Percentiles rank a stretch among this genome's conserved stretches.
Evolutionary conservation across 257 asterid species (phyloP).

Genomic region (Nicotiana undulata): DNA sequence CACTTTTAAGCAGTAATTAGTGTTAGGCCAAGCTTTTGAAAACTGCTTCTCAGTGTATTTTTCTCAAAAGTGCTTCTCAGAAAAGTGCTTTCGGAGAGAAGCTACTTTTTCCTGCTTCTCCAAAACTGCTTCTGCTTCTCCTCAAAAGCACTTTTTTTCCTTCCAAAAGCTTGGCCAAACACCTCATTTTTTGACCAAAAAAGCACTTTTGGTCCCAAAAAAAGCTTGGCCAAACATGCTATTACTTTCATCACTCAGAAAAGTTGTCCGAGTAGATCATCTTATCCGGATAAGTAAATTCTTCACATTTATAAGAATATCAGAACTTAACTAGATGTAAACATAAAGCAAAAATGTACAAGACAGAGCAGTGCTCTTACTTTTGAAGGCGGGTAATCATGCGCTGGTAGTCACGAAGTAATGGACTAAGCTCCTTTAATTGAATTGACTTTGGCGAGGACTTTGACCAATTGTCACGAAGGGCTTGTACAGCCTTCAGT

Average conservation of each 20-base stretch:
- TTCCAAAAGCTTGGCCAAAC: too few relatives aligned
- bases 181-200: too few relatives aligned
- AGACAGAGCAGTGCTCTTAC: conserved; percentile 42
- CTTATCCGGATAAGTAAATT: not conserved
- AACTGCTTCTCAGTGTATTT: too few relatives aligned
- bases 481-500: conserved; percentile 61
- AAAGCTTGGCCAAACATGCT: too few relatives aligned
- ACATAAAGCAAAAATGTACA: not conserved
- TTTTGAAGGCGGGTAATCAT: conserved; percentile 46
- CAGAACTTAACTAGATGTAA: not conserved
- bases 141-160: too few relatives aligned
- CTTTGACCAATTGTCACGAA: conserved; percentile 72
- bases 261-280: not conserved
- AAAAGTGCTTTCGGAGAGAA: too few relatives aligned
- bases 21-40: too few relatives aligned
- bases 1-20: too few relatives aligned
- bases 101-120: too few relatives aligned
- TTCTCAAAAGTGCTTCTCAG: too few relatives aligned
- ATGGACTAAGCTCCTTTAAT: conserved; percentile 78
- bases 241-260: not conserved
- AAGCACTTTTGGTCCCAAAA: too few relatives aligned
- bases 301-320: not conserved
- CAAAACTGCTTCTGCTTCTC: too few relatives aligned
- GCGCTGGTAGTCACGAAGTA: conserved; percentile 79
- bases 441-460: conserved; percentile 51